Percentiles rank a stretch among this genome's conserved stretches.
Evolutionary conservation across 148 eudicot species (phyloP).

Genomic region (Amaranthus cruentus): DNA sequence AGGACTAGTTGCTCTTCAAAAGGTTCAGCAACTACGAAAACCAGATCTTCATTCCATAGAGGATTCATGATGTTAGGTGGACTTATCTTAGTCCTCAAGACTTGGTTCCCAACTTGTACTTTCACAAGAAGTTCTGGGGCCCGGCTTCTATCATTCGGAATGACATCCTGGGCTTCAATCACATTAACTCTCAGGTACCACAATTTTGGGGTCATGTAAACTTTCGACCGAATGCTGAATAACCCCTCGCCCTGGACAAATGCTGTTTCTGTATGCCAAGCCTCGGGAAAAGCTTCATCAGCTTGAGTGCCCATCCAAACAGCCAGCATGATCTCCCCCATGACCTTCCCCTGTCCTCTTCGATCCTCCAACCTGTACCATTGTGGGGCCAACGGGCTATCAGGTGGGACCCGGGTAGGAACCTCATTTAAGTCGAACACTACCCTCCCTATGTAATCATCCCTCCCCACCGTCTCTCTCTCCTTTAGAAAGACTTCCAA

Average conservation of each 20-base stretch:
- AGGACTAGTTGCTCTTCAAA: constrained; percentile 61
- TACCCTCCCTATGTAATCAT: constrained; percentile 60
- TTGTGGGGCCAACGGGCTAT: constrained; percentile 70
- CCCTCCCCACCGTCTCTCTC: constrained; percentile 55
- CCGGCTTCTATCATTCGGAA: constrained; percentile 44
- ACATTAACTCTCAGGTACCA: constrained; percentile 75
- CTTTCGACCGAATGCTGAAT: constrained; percentile 56
- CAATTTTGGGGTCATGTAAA: constrained; percentile 66
- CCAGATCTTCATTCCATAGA: constrained; percentile 64
- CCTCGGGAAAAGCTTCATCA: constrained; percentile 74
- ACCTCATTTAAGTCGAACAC: constrained; percentile 65
- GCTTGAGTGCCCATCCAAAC: constrained; percentile 89
- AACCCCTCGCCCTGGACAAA: constrained; percentile 56
- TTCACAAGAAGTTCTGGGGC: constrained; percentile 55
- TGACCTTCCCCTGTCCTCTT: constrained; percentile 44
- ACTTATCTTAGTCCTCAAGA: constrained; percentile 46
- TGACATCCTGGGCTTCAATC: constrained; percentile 73
- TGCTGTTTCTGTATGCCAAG: constrained; percentile 72
- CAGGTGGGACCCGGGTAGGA: constrained; percentile 69
- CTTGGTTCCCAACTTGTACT: constrained; percentile 58
- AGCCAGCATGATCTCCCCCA: constrained; percentile 63
- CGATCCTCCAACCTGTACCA: constrained; percentile 72
- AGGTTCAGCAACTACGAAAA: constrained; percentile 74
- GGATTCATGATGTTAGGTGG: constrained; percentile 40
- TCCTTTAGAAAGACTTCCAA: constrained; percentile 59